Percentiles rank a stretch among this genome's conserved stretches.
phyloP scores from a whole-genome alignment of 805 yeast genomes.

The Metschnikowia gelsemii region DNA sequence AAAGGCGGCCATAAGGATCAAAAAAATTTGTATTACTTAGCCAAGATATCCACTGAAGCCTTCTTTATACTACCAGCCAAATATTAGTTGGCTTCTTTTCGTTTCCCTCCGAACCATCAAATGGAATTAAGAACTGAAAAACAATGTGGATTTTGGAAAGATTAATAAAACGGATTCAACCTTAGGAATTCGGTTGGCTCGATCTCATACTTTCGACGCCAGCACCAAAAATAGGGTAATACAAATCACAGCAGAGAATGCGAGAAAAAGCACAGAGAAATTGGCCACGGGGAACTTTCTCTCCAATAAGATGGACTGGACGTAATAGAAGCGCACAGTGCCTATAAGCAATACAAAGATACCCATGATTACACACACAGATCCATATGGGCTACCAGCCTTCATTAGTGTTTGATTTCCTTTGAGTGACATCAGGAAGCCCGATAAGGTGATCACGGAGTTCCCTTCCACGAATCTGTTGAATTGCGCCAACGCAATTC shows the following conservation, averaged over 20 bases:
- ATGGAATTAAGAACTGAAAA: too few relatives aligned
- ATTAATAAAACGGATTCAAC: too few relatives aligned
- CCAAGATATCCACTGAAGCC: too few relatives aligned
- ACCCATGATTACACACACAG: conserved; percentile 13
- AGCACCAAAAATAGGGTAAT: conserved; percentile 6
- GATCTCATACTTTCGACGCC: conserved; percentile 10
- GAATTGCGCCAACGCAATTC: conserved; percentile 18
- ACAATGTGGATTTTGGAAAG: too few relatives aligned
- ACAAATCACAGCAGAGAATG: conserved; percentile 3
- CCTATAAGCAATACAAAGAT: conserved; percentile 14
- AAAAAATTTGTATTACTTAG: too few relatives aligned
- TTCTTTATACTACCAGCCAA: too few relatives aligned
- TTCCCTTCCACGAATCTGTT: conserved; percentile 11
- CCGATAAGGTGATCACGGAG: conserved; percentile 5
- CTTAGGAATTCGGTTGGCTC: too few relatives aligned
- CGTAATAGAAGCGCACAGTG: conserved; percentile 13
- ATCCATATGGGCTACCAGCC: conserved; percentile 12
- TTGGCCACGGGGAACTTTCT: conserved; percentile 15
- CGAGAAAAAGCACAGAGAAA: conserved; percentile 3
- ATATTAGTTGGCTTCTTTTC: too few relatives aligned
- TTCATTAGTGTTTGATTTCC: conserved; percentile 1
- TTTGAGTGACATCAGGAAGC: conserved; percentile 1
- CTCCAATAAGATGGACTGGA: conserved; percentile 10
- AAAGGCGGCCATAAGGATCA: too few relatives aligned
- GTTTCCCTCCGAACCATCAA: too few relatives aligned